A percentile compares a stretch with the other conserved stretches of the same genome.
Conservation (phyloP, 1,284 basidiomycete genomes). For the Marasmius tenuissimus region DNA sequence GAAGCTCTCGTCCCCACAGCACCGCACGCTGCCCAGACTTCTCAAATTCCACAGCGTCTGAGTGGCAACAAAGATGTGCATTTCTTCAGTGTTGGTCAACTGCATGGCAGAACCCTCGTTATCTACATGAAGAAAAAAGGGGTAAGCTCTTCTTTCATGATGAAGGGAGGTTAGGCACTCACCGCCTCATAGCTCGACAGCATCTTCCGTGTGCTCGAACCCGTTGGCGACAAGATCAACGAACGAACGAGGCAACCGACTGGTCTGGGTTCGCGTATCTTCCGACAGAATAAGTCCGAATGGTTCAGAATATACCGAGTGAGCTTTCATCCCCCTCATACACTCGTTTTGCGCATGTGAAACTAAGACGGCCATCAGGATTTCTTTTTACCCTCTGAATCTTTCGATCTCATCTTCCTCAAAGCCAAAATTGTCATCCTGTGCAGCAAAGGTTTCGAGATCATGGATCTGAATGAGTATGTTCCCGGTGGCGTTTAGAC, state of each 20-base stretch:
- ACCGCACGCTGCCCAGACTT: slow-evolving; percentile 58
- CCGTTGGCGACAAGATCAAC: slow-evolving; percentile 83
- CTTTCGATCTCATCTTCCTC: slow-evolving; percentile 87
- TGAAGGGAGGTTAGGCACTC: not conserved
- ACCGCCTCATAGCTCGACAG: slow-evolving; percentile 63
- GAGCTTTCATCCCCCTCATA: not conserved
- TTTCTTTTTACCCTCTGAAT: slow-evolving; percentile 90
- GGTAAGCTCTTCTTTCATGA: slow-evolving; percentile 43
- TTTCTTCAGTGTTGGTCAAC: slow-evolving; percentile 90
- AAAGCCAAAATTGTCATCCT: slow-evolving; percentile 90
- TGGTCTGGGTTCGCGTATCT: slow-evolving; percentile 69
- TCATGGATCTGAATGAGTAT: slow-evolving; percentile 91
- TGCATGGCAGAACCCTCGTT: slow-evolving; percentile 83
- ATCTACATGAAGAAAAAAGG: slow-evolving; percentile 97
- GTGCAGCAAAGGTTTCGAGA: slow-evolving; percentile 93
- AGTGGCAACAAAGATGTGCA: slow-evolving; percentile 88
- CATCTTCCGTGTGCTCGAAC: slow-evolving; percentile 92
- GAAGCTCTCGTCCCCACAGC: slow-evolving; percentile 92
- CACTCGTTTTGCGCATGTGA: not conserved
- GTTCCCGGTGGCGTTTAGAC: slow-evolving; percentile 27
- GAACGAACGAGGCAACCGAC: slow-evolving; percentile 68
- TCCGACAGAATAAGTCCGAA: slow-evolving; percentile 77
- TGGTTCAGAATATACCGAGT: slow-evolving; percentile 84
- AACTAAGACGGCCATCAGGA: slow-evolving; percentile 44
- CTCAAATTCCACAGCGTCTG: slow-evolving; percentile 82